phyloP scores from a whole-genome alignment of 345 rosid genomes.

The Turritis glabra region DNA sequence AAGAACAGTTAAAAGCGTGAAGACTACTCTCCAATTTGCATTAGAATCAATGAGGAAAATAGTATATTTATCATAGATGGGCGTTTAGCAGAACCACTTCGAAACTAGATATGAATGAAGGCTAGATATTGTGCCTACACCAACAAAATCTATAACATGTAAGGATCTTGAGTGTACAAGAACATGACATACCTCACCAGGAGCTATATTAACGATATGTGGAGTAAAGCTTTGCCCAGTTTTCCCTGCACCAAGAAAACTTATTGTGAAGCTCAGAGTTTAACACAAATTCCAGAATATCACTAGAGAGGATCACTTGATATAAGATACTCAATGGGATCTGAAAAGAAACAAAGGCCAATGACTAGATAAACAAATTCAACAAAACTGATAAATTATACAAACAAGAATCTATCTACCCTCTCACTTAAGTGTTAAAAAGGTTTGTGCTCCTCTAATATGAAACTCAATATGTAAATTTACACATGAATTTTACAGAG shows the following conservation, averaged over 20 bases:
- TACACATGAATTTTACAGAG: constrained; percentile 3
- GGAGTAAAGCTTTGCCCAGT: constrained; percentile 81
- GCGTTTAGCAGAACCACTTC: neutral
- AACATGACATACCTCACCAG: constrained; percentile 72
- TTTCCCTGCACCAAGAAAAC: constrained; percentile 49
- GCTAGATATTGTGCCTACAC: neutral
- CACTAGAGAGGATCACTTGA: neutral
- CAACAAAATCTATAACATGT: neutral
- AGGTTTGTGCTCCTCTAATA: neutral
- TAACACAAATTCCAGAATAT: neutral
- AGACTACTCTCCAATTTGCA: neutral
- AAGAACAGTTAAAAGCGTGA: constrained; percentile 10
- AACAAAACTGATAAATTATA: neutral
- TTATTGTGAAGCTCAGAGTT: constrained; percentile 1
- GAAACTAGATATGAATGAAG: neutral
- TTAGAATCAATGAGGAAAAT: neutral
- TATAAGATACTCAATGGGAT: neutral
- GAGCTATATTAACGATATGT: constrained; percentile 69
- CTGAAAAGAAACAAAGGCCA: neutral
- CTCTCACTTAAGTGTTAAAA: neutral
- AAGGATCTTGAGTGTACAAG: neutral
- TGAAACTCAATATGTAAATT: neutral
- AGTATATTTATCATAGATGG: neutral
- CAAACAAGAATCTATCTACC: neutral
- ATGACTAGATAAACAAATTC: neutral